These are phyloP conservation scores for Salvia hispanica DNA, from an alignment of 257 asterid genomes.

Conservation along the genomic window DNA sequence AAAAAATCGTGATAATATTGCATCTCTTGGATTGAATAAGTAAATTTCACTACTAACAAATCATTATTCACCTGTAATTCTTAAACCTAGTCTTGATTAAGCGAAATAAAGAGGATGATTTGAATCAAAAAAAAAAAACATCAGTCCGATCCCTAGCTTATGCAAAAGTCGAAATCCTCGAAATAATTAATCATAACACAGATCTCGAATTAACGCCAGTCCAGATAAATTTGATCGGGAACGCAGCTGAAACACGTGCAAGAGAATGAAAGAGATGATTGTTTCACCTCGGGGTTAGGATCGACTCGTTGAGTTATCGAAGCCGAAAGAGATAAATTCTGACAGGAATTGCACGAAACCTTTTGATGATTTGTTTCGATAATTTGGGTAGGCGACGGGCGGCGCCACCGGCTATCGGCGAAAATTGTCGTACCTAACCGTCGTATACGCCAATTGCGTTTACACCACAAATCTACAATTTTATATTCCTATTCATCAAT, in stretches of 20 bases:
- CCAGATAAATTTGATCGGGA: not conserved
- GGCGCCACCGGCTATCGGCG: conserved; percentile 36
- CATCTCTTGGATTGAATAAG: not conserved
- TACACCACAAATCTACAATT: no score
- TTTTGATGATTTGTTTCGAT: not conserved
- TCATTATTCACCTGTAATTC: not conserved
- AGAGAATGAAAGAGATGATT: not conserved
- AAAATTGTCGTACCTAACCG: conserved; percentile 1
- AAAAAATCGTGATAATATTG: not conserved
- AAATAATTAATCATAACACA: no score
- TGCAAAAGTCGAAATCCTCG: no score
- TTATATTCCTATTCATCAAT: no score
- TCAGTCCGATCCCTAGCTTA: not conserved
- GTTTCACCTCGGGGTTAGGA: conserved; percentile 33
- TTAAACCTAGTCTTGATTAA: not conserved
- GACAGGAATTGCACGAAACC: conserved; percentile 14
- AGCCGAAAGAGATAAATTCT: not conserved
- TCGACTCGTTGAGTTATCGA: conserved; percentile 25
- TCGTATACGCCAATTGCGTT: no score
- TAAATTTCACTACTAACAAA: not conserved
- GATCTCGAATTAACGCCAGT: not conserved
- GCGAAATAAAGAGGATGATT: conserved; percentile 16
- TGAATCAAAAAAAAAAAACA: conserved; percentile 13
- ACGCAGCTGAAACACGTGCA: not conserved
- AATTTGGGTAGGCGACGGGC: conserved; percentile 16